Evolutionary conservation across 768 basidiomycete species (phyloP).

Genomic region (Lactifluus echinatus): DNA sequence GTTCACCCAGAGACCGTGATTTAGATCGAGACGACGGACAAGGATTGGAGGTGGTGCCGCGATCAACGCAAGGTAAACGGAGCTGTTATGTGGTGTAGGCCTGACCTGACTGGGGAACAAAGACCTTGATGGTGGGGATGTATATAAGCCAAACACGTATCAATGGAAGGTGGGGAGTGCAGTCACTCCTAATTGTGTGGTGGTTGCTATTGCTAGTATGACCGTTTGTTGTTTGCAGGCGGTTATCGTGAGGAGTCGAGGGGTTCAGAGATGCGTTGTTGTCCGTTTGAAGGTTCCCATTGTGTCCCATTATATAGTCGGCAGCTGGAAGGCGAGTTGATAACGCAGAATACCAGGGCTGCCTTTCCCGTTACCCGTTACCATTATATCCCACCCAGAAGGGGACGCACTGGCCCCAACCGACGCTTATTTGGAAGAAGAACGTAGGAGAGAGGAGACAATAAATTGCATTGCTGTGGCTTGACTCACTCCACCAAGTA

Average conservation of each 20-base stretch:
- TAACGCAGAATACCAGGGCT: constrained; percentile 3
- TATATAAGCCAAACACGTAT: constrained; percentile 4
- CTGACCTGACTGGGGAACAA: constrained; percentile 19
- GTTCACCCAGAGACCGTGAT: background rate
- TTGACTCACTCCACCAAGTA: too few relatives aligned
- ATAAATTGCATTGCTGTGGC: too few relatives aligned
- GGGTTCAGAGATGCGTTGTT: constrained; percentile 5
- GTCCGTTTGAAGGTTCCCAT: constrained; percentile 10
- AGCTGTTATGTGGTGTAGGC: constrained; percentile 10
- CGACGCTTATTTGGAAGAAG: constrained; percentile 2
- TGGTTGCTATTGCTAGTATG: too few relatives aligned
- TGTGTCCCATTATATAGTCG: constrained; percentile 11
- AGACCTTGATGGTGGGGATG: background rate
- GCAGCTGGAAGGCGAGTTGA: too few relatives aligned
- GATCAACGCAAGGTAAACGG: background rate
- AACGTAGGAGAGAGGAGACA: too few relatives aligned
- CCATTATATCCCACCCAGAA: background rate
- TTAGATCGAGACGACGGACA: background rate
- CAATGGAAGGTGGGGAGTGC: background rate
- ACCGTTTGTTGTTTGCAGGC: background rate
- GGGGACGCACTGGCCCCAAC: too few relatives aligned
- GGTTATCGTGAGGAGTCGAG: constrained; percentile 3
- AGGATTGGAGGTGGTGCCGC: background rate
- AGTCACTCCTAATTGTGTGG: constrained; percentile 8
- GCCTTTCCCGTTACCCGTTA: background rate